Conservation (phyloP, 2,329 filamentous ascomycete species). For the Chrysoporthe puriensis region DNA sequence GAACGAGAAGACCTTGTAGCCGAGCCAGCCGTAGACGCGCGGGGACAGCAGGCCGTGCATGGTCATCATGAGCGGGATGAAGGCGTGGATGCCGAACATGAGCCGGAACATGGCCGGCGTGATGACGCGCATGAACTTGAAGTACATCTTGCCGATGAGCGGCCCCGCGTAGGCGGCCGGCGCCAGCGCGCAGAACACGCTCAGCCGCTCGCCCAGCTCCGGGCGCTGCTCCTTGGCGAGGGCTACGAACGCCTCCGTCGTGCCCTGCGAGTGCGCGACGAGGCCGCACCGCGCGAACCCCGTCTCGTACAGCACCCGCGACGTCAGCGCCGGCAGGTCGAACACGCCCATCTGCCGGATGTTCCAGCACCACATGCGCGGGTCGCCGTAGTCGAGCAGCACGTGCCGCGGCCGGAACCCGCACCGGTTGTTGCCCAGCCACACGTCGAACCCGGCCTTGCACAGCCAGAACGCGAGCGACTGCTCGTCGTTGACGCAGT, state of each 20-base stretch:
- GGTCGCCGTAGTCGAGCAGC: conserved; percentile 72
- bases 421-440: conserved; percentile 92
- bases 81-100: conserved; percentile 89
- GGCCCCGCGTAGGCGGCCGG: conserved; percentile 90
- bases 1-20: conserved; percentile 87
- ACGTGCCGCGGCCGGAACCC: conserved; percentile 80
- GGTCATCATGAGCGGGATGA: conserved; percentile 91
- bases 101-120: conserved; percentile 75
- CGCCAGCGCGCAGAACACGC: conserved; percentile 87
- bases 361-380: conserved; percentile 96
- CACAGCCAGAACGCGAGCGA: conserved; percentile 90
- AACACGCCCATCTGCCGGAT: conserved; percentile 92
- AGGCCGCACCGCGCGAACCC: conserved; percentile 82
- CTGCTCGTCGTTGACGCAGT: conserved; percentile 87
- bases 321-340: conserved; percentile 81
- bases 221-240: conserved; percentile 89
- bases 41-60: conserved; percentile 72
- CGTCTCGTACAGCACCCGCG: conserved; percentile 79
- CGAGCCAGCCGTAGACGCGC: conserved; percentile 75
- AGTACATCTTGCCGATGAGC: conserved; percentile 83
- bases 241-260: conserved; percentile 84
- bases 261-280: conserved; percentile 88
- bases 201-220: conserved; percentile 79
- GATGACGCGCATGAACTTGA: conserved; percentile 87
- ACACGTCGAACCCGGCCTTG: conserved; percentile 92